phyloP scores from a whole-genome alignment of 805 yeast species.

The Candida namnaoensis region DNA sequence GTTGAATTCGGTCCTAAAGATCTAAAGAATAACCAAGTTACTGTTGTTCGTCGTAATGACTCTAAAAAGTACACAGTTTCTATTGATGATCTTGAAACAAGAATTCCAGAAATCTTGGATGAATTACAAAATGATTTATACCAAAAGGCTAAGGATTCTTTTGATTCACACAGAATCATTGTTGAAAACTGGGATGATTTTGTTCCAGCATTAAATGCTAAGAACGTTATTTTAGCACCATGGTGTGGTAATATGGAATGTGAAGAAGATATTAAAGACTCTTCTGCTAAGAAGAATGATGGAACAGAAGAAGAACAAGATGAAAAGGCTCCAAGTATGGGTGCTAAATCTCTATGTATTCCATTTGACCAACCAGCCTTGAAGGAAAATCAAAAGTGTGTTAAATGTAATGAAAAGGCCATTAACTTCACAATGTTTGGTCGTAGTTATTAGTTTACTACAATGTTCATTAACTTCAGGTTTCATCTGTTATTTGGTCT shows the following conservation, averaged over 20 bases:
- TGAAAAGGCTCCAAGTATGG: slow-evolving; percentile 98
- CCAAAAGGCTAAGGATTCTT: slow-evolving; percentile 70
- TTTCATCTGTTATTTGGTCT: too few species aligned
- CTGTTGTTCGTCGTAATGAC: slow-evolving; percentile 90
- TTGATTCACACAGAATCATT: slow-evolving; percentile 73
- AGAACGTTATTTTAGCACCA: slow-evolving; percentile 88
- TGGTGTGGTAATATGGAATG: slow-evolving; percentile 96
- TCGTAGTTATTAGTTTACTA: slow-evolving; percentile 66
- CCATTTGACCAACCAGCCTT: slow-evolving; percentile 89
- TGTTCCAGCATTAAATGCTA: slow-evolving; percentile 84
- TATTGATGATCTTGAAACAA: slow-evolving; percentile 53
- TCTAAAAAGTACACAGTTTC: slow-evolving; percentile 65
- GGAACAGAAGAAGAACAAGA: slow-evolving; percentile 85
- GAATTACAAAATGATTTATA: slow-evolving; percentile 71
- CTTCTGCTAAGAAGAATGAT: slow-evolving; percentile 67
- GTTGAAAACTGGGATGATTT: slow-evolving; percentile 88
- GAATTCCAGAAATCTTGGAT: slow-evolving; percentile 72
- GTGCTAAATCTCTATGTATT: slow-evolving; percentile 96
- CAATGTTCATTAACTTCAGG: background rate
- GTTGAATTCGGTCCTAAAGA: slow-evolving; percentile 97
- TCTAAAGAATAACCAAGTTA: slow-evolving; percentile 65
- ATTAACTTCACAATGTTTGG: slow-evolving; percentile 90
- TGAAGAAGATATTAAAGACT: slow-evolving; percentile 94
- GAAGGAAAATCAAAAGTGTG: slow-evolving; percentile 76
- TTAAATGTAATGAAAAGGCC: slow-evolving; percentile 73